These are phyloP conservation scores for Annulohypoxylon moriforme DNA, from an alignment of 495 filamentous ascomycete species.

Conservation along the genomic window DNA sequence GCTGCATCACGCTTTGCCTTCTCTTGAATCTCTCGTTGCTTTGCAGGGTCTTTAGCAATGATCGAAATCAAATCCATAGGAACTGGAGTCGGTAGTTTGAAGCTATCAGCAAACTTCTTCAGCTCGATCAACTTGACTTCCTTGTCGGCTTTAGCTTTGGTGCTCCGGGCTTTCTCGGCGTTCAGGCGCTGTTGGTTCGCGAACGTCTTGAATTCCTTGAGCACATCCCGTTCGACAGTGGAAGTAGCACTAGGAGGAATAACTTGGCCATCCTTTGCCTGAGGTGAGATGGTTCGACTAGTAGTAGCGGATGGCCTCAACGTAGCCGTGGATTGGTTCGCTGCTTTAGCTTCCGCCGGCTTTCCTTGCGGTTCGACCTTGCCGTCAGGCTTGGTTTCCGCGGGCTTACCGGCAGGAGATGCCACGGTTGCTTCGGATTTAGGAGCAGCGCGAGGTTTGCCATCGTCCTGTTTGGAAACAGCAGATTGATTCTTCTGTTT, in stretches of 20 bases:
- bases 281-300: constrained; percentile 54
- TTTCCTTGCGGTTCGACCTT: constrained; percentile 51
- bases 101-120: constrained; percentile 92
- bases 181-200: constrained; percentile 65
- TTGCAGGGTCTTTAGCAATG: constrained; percentile 91
- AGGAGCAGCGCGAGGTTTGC: constrained; percentile 48
- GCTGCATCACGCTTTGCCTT: constrained; percentile 78
- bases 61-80: constrained; percentile 93
- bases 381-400: constrained; percentile 38
- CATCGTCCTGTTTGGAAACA: constrained; percentile 57
- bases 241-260: constrained; percentile 71
- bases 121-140: constrained; percentile 91
- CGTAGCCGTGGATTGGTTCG: constrained; percentile 46
- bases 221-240: constrained; percentile 81
- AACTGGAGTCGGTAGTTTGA: constrained; percentile 92
- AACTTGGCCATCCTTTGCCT: constrained; percentile 52
- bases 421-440: constrained; percentile 47
- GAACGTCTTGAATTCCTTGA: constrained; percentile 84
- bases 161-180: constrained; percentile 76
- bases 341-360: constrained; percentile 46
- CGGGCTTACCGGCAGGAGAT: constrained; percentile 42
- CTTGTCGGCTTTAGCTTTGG: constrained; percentile 83
- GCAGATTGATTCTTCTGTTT: constrained; percentile 59
- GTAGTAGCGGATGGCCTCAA: constrained; percentile 49
- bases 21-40: constrained; percentile 92